phyloP scores from a whole-genome alignment of 164 flowering plant genomes.

The Platanus orientalis region DNA sequence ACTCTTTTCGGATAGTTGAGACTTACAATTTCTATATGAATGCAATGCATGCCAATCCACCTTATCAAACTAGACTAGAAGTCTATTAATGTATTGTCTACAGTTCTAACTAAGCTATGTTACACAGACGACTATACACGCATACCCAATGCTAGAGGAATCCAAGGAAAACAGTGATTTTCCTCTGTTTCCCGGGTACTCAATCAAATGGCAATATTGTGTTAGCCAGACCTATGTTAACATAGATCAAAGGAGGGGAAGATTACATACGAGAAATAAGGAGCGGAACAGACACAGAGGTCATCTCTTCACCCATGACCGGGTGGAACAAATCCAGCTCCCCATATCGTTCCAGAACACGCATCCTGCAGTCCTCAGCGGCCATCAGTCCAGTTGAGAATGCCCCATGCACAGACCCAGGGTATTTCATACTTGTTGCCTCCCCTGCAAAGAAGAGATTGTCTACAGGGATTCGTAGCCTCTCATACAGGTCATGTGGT shows the following conservation, averaged over 20 bases:
- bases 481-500: conserved; percentile 79
- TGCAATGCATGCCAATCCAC: too few species aligned
- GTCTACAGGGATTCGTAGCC: conserved; percentile 80
- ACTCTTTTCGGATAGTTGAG: too few species aligned
- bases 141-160: neutral
- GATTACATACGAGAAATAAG: conserved; percentile 74
- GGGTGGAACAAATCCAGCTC: conserved; percentile 70
- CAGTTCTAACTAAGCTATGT: too few species aligned
- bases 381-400: conserved; percentile 90
- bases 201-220: neutral
- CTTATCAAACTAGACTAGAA: too few species aligned
- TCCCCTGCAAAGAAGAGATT: conserved; percentile 98
- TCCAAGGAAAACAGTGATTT: neutral
- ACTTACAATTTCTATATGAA: too few species aligned
- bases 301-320: conserved; percentile 58
- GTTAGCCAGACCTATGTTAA: conserved; percentile 11
- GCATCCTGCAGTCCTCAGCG: conserved; percentile 94
- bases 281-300: conserved; percentile 50
- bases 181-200: neutral
- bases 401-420: conserved; percentile 96
- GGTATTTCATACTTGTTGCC: conserved; percentile 68
- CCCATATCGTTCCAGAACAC: conserved; percentile 72
- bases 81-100: too few species aligned
- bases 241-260: neutral
- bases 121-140: too few species aligned